Evolutionary conservation across 768 basidiomycete species (phyloP), one percentile per base, ranked within the genome.

Genomic region (Hericium rajendrae): DNA sequence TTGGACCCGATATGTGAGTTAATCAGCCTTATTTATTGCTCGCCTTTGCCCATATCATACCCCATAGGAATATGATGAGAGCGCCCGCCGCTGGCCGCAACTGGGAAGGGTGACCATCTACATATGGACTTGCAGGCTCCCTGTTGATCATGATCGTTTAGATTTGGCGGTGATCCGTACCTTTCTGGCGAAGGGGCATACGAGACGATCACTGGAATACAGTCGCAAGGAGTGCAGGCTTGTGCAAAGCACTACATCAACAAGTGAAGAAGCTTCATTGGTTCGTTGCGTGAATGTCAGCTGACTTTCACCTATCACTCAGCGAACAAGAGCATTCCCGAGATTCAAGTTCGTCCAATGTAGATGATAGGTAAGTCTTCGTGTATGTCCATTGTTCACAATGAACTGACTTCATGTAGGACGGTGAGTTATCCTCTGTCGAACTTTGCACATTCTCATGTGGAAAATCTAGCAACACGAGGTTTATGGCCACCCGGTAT

Each of bases 21-120:
- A n/a, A 37, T 28, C 9, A 43, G 28, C 20, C 26, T 15, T 2
- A 6, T 5, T 4, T 15, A 38, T 15, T 16, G 6, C n/a, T n/a
- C 15, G 38, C 22, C 32, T 13, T 20, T 20, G 15, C 15, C 51
- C 12, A 22, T 11, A 2, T 22, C 20, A 3, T 28, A 26, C 10
- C 6, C 6, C 12, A 15, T 41, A 62, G 61, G 62, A 63, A 61
- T 41, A 16, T 65, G 16, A 60, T 59, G 58, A 60, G 62, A 11
- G 54, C 57, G 1, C 66, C 70, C 15, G 63, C 57, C 11, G 71
- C 69, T 8, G 78, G 79, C 0, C 66, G 78, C 18, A 74, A 76
- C 53, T 79, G 77, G 76, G 79, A 79, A 69, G 76, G 76, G 60
- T 55, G 24, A 5, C 11, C 26, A 24, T 22, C 48, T 11, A 9